Evolutionary conservation across 1,139 yeast genomes (phyloP).

Genomic region (Saccharomyces hybrid): DNA sequence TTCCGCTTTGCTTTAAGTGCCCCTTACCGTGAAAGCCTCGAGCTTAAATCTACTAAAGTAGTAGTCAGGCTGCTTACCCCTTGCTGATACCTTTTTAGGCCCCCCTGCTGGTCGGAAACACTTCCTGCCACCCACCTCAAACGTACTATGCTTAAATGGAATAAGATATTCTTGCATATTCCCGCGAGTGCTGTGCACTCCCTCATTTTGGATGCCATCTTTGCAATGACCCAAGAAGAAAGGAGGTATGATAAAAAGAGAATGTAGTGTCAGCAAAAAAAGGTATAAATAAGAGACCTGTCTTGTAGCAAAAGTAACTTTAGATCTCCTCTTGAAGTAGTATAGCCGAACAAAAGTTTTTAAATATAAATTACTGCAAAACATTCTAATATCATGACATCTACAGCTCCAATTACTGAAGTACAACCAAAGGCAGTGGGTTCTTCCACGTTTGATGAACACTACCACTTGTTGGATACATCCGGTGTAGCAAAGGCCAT

Average conservation of each 20-base stretch:
- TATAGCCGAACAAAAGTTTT: not conserved
- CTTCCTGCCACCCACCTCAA: not conserved
- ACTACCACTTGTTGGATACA: conserved; percentile 26
- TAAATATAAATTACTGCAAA: not conserved
- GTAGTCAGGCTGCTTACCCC: not conserved
- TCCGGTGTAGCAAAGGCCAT: conserved; percentile 28
- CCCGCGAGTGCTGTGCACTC: not conserved
- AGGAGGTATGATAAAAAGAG: not conserved
- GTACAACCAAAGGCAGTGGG: conserved; percentile 25
- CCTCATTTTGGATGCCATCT: not conserved
- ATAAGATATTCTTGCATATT: not conserved
- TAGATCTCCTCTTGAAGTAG: not conserved
- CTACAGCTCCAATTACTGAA: conserved; percentile 1
- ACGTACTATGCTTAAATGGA: not conserved
- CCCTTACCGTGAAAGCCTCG: conserved; percentile 4
- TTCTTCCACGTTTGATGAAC: conserved; percentile 28
- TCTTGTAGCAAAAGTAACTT: not conserved
- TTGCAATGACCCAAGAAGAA: not conserved
- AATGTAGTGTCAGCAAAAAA: not conserved
- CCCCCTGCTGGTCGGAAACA: not conserved
- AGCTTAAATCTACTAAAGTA: not conserved
- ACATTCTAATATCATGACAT: not conserved
- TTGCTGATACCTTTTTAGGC: not conserved
- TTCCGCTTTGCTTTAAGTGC: not conserved
- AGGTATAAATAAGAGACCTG: not conserved